Evolutionary conservation across 2,329 filamentous ascomycete species (phyloP).

Genomic region (Curvularia sp.): DNA sequence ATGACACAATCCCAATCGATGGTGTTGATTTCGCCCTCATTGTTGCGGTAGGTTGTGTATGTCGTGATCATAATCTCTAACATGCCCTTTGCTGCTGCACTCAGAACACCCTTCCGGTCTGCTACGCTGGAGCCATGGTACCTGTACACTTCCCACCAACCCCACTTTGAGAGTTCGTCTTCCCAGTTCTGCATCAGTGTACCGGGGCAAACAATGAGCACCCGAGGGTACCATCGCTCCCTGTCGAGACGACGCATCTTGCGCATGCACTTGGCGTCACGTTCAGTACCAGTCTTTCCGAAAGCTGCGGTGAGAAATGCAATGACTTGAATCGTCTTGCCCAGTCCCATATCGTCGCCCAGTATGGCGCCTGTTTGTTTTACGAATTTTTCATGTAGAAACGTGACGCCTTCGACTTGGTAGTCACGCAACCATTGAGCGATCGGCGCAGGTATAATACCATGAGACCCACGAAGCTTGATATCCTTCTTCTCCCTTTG

Average conservation of each 20-base stretch:
- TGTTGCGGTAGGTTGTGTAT: slow-evolving; percentile 83
- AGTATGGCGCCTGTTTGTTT: slow-evolving; percentile 90
- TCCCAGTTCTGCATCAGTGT: slow-evolving; percentile 91
- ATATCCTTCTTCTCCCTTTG: slow-evolving; percentile 77
- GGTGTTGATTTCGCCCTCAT: slow-evolving; percentile 78
- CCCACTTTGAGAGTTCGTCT: slow-evolving; percentile 85
- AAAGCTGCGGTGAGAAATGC: slow-evolving; percentile 91
- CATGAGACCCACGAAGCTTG: slow-evolving; percentile 74
- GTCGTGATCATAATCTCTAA: slow-evolving; percentile 94
- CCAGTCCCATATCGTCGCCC: slow-evolving; percentile 96
- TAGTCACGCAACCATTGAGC: slow-evolving; percentile 93
- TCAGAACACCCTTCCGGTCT: slow-evolving; percentile 71
- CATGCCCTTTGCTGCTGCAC: slow-evolving; percentile 75
- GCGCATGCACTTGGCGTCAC: slow-evolving; percentile 85
- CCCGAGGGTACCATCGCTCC: slow-evolving; percentile 78
- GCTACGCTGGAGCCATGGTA: slow-evolving; percentile 72
- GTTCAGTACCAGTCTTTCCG: slow-evolving; percentile 89
- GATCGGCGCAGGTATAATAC: slow-evolving; percentile 84
- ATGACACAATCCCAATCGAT: slow-evolving; percentile 93
- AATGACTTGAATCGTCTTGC: slow-evolving; percentile 96
- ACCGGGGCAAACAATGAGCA: slow-evolving; percentile 87
- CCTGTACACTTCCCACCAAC: slow-evolving; percentile 89
- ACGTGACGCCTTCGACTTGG: slow-evolving; percentile 83
- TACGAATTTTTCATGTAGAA: slow-evolving; percentile 87
- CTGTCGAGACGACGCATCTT: slow-evolving; percentile 71